These are phyloP conservation scores for Lasiodiplodia citricola DNA, from an alignment of 2,329 filamentous ascomycete species.

Conservation along the genomic window DNA sequence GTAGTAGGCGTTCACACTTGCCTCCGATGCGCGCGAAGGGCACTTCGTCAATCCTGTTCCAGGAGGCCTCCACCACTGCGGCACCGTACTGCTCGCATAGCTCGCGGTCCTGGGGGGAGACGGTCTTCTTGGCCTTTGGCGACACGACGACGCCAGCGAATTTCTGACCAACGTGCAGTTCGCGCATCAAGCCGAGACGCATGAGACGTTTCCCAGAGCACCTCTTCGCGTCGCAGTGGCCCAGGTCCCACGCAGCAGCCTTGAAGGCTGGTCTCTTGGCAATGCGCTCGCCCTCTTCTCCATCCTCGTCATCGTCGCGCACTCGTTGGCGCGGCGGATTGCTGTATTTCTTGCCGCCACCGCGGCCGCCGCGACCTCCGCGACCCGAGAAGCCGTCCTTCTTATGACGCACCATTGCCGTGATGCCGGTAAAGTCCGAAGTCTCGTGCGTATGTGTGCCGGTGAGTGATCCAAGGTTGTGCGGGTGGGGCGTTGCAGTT, in stretches of 20 bases:
- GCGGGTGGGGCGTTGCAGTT: not conserved
- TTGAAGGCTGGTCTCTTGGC: slow-evolving; percentile 65
- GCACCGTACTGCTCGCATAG: slow-evolving; percentile 88
- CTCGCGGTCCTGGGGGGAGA: slow-evolving; percentile 82
- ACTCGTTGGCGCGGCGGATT: slow-evolving; percentile 63
- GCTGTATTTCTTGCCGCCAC: slow-evolving; percentile 69
- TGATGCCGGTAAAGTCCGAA: slow-evolving; percentile 14
- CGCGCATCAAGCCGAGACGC: slow-evolving; percentile 89
- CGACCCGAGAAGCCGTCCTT: slow-evolving; percentile 78
- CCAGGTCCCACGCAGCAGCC: slow-evolving; percentile 96
- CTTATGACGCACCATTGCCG: slow-evolving; percentile 90
- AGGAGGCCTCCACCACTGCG: slow-evolving; percentile 95
- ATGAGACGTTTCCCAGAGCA: slow-evolving; percentile 97
- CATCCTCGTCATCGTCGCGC: slow-evolving; percentile 52
- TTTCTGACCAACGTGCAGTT: slow-evolving; percentile 88
- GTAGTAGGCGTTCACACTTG: slow-evolving; percentile 86
- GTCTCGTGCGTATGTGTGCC: not conserved
- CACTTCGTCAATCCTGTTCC: slow-evolving; percentile 90
- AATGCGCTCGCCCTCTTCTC: slow-evolving; percentile 40
- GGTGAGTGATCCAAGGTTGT: not conserved
- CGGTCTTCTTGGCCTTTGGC: slow-evolving; percentile 85
- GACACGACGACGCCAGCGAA: slow-evolving; percentile 92
- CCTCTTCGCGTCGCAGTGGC: slow-evolving; percentile 95
- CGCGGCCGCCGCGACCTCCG: slow-evolving; percentile 14
- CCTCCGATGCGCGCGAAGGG: slow-evolving; percentile 92